Evolutionary conservation across 1,284 basidiomycete species (phyloP).

Genomic region (Calocybe gambosa): DNA sequence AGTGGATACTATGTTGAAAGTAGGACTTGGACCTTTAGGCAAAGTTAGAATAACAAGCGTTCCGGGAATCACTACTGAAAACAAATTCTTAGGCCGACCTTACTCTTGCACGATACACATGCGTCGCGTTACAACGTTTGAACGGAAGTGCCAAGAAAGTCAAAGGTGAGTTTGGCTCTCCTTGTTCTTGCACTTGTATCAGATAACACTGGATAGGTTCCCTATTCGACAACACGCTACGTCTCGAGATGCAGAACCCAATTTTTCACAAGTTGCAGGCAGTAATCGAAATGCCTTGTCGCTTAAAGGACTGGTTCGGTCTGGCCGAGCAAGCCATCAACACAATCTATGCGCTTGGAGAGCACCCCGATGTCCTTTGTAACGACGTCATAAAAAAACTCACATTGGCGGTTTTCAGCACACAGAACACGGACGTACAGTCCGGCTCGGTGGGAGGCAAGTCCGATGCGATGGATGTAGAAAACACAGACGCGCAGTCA

Average conservation of each 20-base stretch:
- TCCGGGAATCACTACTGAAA: slow-evolving; percentile 25
- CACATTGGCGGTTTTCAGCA: slow-evolving; percentile 66
- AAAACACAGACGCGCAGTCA: slow-evolving; percentile 14
- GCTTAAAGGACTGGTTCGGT: slow-evolving; percentile 91
- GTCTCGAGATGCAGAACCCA: slow-evolving; percentile 83
- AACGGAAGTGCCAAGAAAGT: slow-evolving; percentile 96
- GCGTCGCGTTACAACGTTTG: slow-evolving; percentile 86
- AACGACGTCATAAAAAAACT: slow-evolving; percentile 79
- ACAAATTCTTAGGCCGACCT: slow-evolving; percentile 61
- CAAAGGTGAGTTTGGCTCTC: slow-evolving; percentile 55
- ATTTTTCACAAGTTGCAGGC: slow-evolving; percentile 84
- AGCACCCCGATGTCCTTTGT: slow-evolving; percentile 89
- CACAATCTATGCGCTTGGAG: slow-evolving; percentile 90
- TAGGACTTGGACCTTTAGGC: slow-evolving; percentile 87
- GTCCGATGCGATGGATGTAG: slow-evolving; percentile 40
- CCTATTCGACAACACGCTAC: slow-evolving; percentile 64
- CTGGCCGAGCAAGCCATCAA: slow-evolving; percentile 97
- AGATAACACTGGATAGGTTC: slow-evolving; percentile 1
- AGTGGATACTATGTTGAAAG: slow-evolving; percentile 79
- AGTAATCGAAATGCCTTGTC: slow-evolving; percentile 69
- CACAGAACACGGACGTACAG: slow-evolving; percentile 18
- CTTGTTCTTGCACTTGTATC: not conserved
- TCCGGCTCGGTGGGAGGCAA: slow-evolving; percentile 26
- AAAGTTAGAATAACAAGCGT: slow-evolving; percentile 43
- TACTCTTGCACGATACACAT: slow-evolving; percentile 89